These are phyloP conservation scores for Aspergillus sp. DNA, from an alignment of 2,329 filamentous ascomycete genomes.

Conservation along the genomic window DNA sequence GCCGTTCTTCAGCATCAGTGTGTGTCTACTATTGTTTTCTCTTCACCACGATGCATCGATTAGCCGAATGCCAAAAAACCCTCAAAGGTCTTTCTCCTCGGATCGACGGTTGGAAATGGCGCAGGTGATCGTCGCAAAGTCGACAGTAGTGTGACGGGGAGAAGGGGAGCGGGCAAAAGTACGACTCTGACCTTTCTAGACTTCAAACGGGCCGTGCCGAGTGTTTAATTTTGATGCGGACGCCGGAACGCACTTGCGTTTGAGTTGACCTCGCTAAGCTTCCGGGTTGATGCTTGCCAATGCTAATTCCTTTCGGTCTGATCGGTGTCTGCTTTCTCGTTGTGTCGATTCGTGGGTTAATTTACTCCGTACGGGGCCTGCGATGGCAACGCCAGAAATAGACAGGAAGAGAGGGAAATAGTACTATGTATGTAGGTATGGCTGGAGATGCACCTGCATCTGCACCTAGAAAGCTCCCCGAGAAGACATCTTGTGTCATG, in stretches of 20 bases:
- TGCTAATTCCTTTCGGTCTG: background rate
- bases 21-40: background rate
- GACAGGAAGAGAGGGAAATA: background rate
- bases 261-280: constrained; percentile 8
- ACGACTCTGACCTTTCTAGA: constrained; percentile 1
- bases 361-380: background rate
- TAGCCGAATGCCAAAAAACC: background rate
- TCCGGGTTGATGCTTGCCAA: background rate
- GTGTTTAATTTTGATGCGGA: background rate
- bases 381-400: background rate
- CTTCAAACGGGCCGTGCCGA: constrained; percentile 18
- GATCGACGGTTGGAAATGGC: background rate
- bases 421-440: too few relatives aligned
- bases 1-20: too few relatives aligned
- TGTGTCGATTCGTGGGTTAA: background rate
- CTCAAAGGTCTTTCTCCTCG: background rate
- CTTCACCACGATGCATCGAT: background rate
- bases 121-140: background rate
- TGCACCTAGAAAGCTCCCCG: background rate
- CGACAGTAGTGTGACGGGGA: background rate
- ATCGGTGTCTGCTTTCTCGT: background rate
- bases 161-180: constrained; percentile 2
- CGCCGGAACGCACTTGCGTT: background rate
- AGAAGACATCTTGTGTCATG: background rate
- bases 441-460: background rate